phyloP scores from a whole-genome alignment of 2,329 filamentous ascomycete genomes.

The Xenoacremonium recifei region DNA sequence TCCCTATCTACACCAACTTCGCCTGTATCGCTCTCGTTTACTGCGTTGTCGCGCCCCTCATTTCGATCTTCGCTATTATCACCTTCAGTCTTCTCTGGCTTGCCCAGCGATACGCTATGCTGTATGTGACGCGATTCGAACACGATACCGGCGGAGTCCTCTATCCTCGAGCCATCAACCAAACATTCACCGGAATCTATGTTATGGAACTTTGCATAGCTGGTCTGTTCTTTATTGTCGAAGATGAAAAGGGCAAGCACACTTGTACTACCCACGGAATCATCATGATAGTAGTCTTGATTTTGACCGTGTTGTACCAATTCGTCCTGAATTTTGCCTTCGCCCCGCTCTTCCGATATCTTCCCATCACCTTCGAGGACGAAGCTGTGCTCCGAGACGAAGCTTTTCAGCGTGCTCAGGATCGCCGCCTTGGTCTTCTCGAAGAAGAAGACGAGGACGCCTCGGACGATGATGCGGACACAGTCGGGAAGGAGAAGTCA shows the following conservation, averaged over 20 bases:
- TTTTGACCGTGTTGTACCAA: conserved; percentile 77
- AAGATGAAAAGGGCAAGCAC: conserved; percentile 50
- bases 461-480: conserved; percentile 31
- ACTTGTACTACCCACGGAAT: conserved; percentile 75
- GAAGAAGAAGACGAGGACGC: conserved; percentile 50
- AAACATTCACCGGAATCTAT: conserved; percentile 92
- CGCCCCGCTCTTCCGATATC: conserved; percentile 77
- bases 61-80: conserved; percentile 88
- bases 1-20: conserved; percentile 95
- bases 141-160: conserved; percentile 90
- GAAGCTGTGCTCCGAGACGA: conserved; percentile 90
- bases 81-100: conserved; percentile 92
- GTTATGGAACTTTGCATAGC: conserved; percentile 90
- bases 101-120: conserved; percentile 92
- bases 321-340: conserved; percentile 80
- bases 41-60: conserved; percentile 82
- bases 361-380: conserved; percentile 94
- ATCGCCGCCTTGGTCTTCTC: conserved; percentile 62
- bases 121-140: conserved; percentile 89
- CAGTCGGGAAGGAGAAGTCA: conserved; percentile 33
- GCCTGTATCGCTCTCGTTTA: conserved; percentile 91
- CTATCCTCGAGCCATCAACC: conserved; percentile 90
- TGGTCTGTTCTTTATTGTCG: conserved; percentile 81
- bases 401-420: conserved; percentile 79
- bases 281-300: conserved; percentile 74